A percentile compares a stretch with the other conserved stretches of the same genome.
Evolutionary conservation across 805 yeast genomes (phyloP).

Genomic region (Saccharomycopsis fodiens): DNA sequence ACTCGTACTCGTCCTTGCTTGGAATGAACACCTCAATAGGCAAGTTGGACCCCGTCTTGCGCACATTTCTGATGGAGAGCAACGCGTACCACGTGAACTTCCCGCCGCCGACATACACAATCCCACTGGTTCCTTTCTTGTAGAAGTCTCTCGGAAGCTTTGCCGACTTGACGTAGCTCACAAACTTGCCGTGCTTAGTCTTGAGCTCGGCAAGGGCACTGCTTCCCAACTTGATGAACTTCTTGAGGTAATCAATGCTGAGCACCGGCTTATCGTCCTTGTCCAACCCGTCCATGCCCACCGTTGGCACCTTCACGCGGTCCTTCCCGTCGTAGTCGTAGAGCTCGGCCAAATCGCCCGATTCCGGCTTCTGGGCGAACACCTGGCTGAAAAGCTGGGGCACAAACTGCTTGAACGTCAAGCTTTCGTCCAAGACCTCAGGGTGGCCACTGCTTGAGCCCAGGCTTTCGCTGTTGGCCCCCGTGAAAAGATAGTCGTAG

Average conservation of each 20-base stretch:
- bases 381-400: conserved; percentile 8
- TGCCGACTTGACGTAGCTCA: conserved; percentile 4
- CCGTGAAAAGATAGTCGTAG: conserved; percentile 16
- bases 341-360: conserved; percentile 7
- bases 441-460: neutral
- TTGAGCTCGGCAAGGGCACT: conserved; percentile 7
- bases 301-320: conserved; percentile 5
- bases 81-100: conserved; percentile 65
- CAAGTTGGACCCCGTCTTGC: conserved; percentile 57
- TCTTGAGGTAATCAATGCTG: conserved; percentile 9
- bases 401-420: conserved; percentile 6
- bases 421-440: neutral
- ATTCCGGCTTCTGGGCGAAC: conserved; percentile 12
- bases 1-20: conserved; percentile 58
- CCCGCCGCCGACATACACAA: conserved; percentile 77
- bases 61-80: conserved; percentile 53
- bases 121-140: conserved; percentile 41
- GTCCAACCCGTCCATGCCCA: conserved; percentile 12
- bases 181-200: conserved; percentile 6
- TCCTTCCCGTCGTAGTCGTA: conserved; percentile 7
- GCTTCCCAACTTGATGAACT: conserved; percentile 3
- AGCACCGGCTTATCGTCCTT: conserved; percentile 2
- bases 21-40: conserved; percentile 86
- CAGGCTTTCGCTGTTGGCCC: neutral
- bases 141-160: conserved; percentile 22